A percentile compares a stretch with the other conserved stretches of the same genome.
Evolutionary conservation across 352 stramenopile genomes (phyloP).

Genomic region (Phytophthora podocarpi): DNA sequence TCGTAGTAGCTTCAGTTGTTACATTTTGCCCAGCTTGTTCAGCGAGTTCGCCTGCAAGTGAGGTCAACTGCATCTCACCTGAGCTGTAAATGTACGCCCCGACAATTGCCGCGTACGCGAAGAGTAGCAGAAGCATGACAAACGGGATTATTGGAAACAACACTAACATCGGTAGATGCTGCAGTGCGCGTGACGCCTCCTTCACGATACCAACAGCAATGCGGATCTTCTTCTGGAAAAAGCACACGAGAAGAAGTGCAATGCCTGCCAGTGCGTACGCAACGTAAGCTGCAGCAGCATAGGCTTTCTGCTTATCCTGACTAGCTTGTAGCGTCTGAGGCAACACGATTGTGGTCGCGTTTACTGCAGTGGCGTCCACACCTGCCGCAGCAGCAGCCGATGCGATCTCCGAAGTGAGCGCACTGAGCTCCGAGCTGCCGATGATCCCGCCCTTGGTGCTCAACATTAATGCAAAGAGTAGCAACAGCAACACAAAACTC

Average conservation of each 20-base stretch:
- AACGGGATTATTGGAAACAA: slow-evolving; percentile 76
- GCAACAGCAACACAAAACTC: slow-evolving; percentile 64
- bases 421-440: slow-evolving; percentile 43
- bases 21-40: slow-evolving; percentile 14
- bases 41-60: slow-evolving; percentile 26
- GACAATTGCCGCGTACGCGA: slow-evolving; percentile 67
- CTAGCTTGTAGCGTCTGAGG: slow-evolving; percentile 62
- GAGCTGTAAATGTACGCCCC: slow-evolving; percentile 78
- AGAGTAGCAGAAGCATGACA: slow-evolving; percentile 60
- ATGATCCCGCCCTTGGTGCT: slow-evolving; percentile 81
- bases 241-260: slow-evolving; percentile 79
- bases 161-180: slow-evolving; percentile 62
- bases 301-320: slow-evolving; percentile 64
- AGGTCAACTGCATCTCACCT: slow-evolving; percentile 45
- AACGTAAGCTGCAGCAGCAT: slow-evolving; percentile 67
- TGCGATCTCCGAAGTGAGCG: slow-evolving; percentile 45
- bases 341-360: slow-evolving; percentile 35
- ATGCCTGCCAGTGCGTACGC: slow-evolving; percentile 61
- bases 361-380: slow-evolving; percentile 29
- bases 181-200: slow-evolving; percentile 70
- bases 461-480: slow-evolving; percentile 76
- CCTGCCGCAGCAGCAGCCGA: slow-evolving; percentile 46
- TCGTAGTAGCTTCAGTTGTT: slow-evolving; percentile 20
- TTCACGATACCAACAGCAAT: slow-evolving; percentile 80
- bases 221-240: slow-evolving; percentile 84